A percentile compares a stretch with the other conserved stretches of the same genome.
Evolutionary conservation across 1,284 basidiomycete species (phyloP).

Genomic region (Trichosporon faecale): DNA sequence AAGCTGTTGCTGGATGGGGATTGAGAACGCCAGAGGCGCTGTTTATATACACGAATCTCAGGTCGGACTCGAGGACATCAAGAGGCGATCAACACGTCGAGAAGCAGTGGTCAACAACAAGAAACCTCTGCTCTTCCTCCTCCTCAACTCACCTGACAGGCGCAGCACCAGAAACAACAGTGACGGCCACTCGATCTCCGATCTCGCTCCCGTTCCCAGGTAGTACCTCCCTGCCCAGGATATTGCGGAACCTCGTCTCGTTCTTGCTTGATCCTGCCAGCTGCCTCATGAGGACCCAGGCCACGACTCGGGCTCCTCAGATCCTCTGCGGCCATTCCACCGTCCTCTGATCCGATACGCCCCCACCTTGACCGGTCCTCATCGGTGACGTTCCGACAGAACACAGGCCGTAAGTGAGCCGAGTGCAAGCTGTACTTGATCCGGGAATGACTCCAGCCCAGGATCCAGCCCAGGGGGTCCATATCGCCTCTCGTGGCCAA

Average conservation of each 20-base stretch:
- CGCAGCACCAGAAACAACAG: neutral
- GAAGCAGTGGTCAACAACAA: neutral
- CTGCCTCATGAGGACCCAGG: too few relatives aligned
- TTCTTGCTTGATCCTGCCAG: too few relatives aligned
- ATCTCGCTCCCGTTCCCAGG: neutral
- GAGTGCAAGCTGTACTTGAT: too few relatives aligned
- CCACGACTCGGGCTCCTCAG: too few relatives aligned
- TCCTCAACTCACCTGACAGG: too few relatives aligned
- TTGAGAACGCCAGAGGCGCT: neutral
- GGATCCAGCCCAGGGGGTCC: too few relatives aligned
- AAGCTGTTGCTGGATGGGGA: neutral
- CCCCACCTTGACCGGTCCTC: too few relatives aligned
- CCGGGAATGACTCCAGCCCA: too few relatives aligned
- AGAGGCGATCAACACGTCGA: neutral
- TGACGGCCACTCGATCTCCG: neutral
- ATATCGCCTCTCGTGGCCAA: too few relatives aligned
- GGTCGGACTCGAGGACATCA: neutral
- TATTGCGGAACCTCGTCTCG: too few relatives aligned
- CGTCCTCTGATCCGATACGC: neutral
- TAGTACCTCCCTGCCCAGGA: too few relatives aligned
- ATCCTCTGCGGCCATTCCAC: too few relatives aligned
- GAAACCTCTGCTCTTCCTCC: neutral
- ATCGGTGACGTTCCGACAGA: neutral
- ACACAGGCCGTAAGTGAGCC: neutral
- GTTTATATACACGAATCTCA: neutral